Evolutionary conservation across 208 protist genomes (phyloP), one percentile per base, ranked within the genome.

Genomic region (Leishmania lainsoni): DNA sequence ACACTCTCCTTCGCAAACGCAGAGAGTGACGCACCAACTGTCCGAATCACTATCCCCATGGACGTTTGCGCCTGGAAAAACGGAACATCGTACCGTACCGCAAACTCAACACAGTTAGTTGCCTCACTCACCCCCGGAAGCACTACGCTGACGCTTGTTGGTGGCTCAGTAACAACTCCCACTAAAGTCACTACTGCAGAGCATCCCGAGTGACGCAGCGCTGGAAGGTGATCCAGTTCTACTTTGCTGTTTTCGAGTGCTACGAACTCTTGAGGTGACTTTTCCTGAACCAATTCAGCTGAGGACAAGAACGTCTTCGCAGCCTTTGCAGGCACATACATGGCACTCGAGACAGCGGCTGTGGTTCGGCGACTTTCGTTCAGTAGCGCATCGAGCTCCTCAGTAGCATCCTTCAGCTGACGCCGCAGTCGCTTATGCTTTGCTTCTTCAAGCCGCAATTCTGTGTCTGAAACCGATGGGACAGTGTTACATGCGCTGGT

Each of bases 201-300:
- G 78, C 84, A 87, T 0, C 90, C 93, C 42, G 85, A 90, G 61
- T 90, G 79, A 2, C 81, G 85, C 76, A 88, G 70, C 5, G 52
- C 48, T 5, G 90, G 89, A 72, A 92, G 63, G 42, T 83, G 78
- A 39, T 83, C 79, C 58, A 94, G 76, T 58, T 81, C 83, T 72
- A 76, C 69, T 35, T 74, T 84, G n/a, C 85, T 90, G 52, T 86
- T 79, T 48, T 89, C 81, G 56, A 76, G 75, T 3, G 89, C 63
- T 48, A 89, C 76, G 76, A 97, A 95, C 70, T 94, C 86, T 82
- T 97, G 94, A 29, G 91, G 94, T 10, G 90, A 87, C 68, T 91
- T 91, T 61, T 95, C 93, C 52, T 91, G 86, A 42, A 94, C 89
- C 10, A 94, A 81, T 72, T 97, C 93, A 12, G 87, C 85, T 17